Evolutionary conservation across 768 basidiomycete species (phyloP), one percentile per base, ranked within the genome.

Genomic region (Flagelloscypha sp.): DNA sequence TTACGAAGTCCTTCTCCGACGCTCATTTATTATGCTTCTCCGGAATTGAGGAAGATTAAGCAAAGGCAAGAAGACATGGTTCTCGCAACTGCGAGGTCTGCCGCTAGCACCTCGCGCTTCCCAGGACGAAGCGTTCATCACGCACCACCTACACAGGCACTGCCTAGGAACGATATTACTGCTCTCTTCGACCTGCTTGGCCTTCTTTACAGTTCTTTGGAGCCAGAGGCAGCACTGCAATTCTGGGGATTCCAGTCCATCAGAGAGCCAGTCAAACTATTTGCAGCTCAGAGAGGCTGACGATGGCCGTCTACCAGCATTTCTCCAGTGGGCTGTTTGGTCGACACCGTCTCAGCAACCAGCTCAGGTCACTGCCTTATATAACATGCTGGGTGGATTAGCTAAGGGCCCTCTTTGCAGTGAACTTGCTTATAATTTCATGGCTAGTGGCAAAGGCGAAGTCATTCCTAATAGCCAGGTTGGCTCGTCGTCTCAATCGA

Each of bases 321-420:
- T 94, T 54, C 60, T 94, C 31, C 84, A 88, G 39, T 94, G 89
- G 90, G 86, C 86, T 1, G 76, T 86, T 7, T 84, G 83, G 83
- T 84, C 83, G 1, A 84, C 85, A 1, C 78, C 87, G 37, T 65
- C 72, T 4, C 73, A 80, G 40, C 84, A 88, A 41, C 50, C 72
- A 5, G 72, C 73, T 1, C 79, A 88, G 75, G 67, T 80, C 25
- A 79, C 77, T 45, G 84, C 86, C 0, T 57, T 90, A 34, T 90
- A 88, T 52, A 85, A 93, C 47, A 93, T 93, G 92, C 62, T 95
- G 20, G 66, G 74, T 6, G 87, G 92, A 15, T 65, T 93, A 18
- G 73, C 87, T 2, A 81, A 83, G 34, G 90, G 90, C 0, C 79
- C 82, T 39, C 79, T 82, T 46, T 86, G 85, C 48, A 87, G 86